Evolutionary conservation across 768 basidiomycete genomes (phyloP).

Genomic region (Punctularia strigosozonata): DNA sequence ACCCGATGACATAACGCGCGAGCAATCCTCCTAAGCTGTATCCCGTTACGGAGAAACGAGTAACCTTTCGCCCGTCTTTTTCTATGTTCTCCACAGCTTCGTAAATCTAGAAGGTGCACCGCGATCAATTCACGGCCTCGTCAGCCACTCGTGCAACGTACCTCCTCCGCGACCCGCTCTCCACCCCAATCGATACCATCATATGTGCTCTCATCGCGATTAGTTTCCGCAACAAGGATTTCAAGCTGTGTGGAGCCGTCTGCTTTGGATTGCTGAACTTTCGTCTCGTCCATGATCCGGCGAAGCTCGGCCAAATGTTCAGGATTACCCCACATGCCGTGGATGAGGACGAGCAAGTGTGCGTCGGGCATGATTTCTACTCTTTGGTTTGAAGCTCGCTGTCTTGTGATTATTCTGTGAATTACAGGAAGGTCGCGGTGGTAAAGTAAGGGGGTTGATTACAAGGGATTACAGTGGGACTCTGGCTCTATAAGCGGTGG

Average conservation of each 20-base stretch:
- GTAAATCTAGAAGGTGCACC: slow-evolving; percentile 35
- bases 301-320: slow-evolving; percentile 47
- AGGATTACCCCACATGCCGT: slow-evolving; percentile 78
- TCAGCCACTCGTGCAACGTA: too few species aligned
- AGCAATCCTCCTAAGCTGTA: slow-evolving; percentile 78
- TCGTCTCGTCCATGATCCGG: slow-evolving; percentile 38
- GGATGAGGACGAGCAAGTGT: slow-evolving; percentile 34
- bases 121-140: too few species aligned
- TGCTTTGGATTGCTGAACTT: slow-evolving; percentile 11
- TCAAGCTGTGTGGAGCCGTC: slow-evolving; percentile 36
- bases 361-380: slow-evolving; percentile 20
- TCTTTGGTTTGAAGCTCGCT: too few species aligned
- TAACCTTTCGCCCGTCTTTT: slow-evolving; percentile 42
- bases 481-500: too few species aligned
- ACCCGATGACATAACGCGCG: slow-evolving; percentile 70
- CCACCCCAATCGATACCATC: slow-evolving; percentile 82
- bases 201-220: slow-evolving; percentile 57
- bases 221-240: slow-evolving; percentile 54
- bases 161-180: slow-evolving; percentile 73
- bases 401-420: too few species aligned
- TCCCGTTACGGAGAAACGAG: slow-evolving; percentile 62
- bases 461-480: too few species aligned
- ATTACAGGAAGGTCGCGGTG: too few species aligned
- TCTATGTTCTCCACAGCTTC: slow-evolving; percentile 43
- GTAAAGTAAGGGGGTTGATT: too few species aligned